phyloP scores from a whole-genome alignment of 495 filamentous ascomycete genomes.

The Annulohypoxylon maeteangense region DNA sequence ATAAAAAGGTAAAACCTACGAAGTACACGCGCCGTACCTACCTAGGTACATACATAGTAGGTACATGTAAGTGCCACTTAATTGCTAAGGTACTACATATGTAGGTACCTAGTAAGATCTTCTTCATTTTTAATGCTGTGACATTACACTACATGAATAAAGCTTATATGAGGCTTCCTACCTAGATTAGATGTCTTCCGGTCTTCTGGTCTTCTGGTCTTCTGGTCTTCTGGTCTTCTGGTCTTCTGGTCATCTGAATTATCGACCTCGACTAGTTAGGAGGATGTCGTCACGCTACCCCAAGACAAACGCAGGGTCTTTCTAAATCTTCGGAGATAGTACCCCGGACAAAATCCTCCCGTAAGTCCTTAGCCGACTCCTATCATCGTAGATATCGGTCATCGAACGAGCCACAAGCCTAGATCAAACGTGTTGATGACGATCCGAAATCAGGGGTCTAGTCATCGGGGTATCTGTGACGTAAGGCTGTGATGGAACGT shows the following conservation, averaged over 20 bases:
- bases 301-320: not conserved
- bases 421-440: conserved; percentile 4
- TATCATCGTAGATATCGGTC: not conserved
- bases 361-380: not conserved
- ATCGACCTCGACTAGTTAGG: not conserved
- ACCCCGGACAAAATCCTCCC: not conserved
- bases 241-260: too few relatives aligned
- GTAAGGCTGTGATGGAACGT: not conserved
- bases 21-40: too few relatives aligned
- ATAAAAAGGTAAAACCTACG: too few relatives aligned
- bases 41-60: too few relatives aligned
- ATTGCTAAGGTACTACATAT: too few relatives aligned
- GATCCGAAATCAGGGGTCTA: conserved; percentile 12
- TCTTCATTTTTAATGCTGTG: not conserved
- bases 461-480: conserved; percentile 16
- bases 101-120: not conserved
- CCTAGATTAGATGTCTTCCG: too few relatives aligned
- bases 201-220: too few relatives aligned
- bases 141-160: not conserved
- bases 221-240: too few relatives aligned
- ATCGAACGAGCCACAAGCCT: not conserved
- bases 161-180: not conserved
- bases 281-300: not conserved
- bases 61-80: too few relatives aligned
- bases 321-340: not conserved